These are phyloP conservation scores for Laguncularia racemosa DNA, from an alignment of 345 rosid species.

Conservation along the genomic window DNA sequence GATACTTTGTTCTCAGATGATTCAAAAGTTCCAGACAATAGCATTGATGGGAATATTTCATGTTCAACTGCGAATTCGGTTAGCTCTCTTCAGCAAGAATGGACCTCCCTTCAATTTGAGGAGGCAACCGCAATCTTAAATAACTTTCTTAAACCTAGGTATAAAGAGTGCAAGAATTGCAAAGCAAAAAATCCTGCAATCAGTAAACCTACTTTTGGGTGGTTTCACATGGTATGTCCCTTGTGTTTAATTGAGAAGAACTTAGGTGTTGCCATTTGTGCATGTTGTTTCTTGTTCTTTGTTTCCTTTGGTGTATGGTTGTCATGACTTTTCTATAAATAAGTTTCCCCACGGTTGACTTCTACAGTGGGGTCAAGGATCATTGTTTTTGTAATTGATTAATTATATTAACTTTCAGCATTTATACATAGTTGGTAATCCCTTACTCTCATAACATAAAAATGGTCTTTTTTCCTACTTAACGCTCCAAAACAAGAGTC, in stretches of 20 bases:
- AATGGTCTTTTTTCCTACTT: too few species aligned
- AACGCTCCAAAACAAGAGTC: too few species aligned
- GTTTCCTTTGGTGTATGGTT: neutral
- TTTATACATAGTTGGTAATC: too few species aligned
- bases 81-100: constrained; percentile 17
- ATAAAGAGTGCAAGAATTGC: constrained; percentile 42
- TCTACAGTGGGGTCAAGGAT: too few species aligned
- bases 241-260: neutral
- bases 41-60: constrained; percentile 36
- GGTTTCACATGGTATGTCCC: constrained; percentile 64
- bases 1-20: constrained; percentile 21
- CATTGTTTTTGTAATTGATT: too few species aligned
- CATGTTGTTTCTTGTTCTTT: neutral
- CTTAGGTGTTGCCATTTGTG: neutral
- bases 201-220: constrained; percentile 65
- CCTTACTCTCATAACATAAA: too few species aligned
- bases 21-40: constrained; percentile 25
- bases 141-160: constrained; percentile 37
- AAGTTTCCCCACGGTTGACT: neutral
- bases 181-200: constrained; percentile 26
- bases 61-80: constrained; percentile 24
- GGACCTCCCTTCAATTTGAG: constrained; percentile 83
- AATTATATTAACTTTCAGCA: too few species aligned
- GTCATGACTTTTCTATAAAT: constrained; percentile 2
- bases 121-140: constrained; percentile 52